Conservation (phyloP, 2,329 filamentous ascomycete species). For the Cytospora leucostoma region DNA sequence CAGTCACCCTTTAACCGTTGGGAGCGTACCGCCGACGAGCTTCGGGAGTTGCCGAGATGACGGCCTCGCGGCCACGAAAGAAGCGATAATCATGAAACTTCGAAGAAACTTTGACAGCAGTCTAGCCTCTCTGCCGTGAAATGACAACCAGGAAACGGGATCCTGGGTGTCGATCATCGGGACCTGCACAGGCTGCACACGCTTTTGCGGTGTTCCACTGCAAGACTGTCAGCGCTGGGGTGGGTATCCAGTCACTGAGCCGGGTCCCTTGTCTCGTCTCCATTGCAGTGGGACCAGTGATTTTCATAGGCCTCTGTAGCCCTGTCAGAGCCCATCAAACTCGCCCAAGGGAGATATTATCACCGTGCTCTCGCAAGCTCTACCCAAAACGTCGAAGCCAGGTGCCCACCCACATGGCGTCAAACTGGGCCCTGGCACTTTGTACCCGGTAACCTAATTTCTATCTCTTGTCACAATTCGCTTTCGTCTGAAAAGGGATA, state of each 20-base stretch:
- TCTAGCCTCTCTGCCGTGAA: conserved; percentile 3
- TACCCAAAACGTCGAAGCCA: conserved; percentile 25
- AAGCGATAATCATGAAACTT: conserved; percentile 15
- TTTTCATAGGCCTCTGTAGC: conserved; percentile 5
- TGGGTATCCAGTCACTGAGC: conserved; percentile 2
- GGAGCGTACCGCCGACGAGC: conserved; percentile 6
- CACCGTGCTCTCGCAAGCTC: conserved; percentile 30
- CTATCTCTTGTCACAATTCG: conserved; percentile 4
- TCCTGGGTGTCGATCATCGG: conserved; percentile 23
- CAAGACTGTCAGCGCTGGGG: neutral
- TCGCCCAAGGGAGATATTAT: conserved; percentile 14
- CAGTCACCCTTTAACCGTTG: neutral
- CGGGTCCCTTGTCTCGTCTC: conserved; percentile 15
- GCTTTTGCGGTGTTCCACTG: neutral
- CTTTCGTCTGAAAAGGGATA: conserved; percentile 5
- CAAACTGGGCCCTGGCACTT: neutral
- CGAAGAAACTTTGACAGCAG: conserved; percentile 14
- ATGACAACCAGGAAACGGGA: neutral
- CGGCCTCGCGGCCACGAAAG: conserved; percentile 6
- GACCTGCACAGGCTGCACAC: neutral
- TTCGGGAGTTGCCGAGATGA: conserved; percentile 12
- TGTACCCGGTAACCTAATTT: neutral
- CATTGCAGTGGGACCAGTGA: conserved; percentile 17
- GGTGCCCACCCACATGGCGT: conserved; percentile 25
- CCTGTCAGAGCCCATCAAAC: conserved; percentile 18